Base-by-base conservation (phyloP, 176 grass and related monocot species). In the Carex pumila region DNA sequence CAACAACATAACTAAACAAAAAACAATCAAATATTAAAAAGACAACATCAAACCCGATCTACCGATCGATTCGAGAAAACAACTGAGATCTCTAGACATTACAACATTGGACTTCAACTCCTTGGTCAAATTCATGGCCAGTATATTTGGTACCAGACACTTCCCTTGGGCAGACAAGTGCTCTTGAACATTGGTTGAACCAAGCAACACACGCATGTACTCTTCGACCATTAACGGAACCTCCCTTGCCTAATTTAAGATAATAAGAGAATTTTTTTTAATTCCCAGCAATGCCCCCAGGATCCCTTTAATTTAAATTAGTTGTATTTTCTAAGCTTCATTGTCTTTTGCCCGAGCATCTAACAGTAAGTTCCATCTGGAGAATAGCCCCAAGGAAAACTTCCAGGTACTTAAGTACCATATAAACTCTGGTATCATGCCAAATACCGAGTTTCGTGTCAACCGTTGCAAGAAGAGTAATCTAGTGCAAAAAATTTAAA, bases 131-230 rank as follows among this genome's bases (percentile, higher is more conserved):
- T 25, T 25, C 25, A 25, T 25, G 25, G 25, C 85, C 32, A 92
- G 52, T 12, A 30, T 85, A 31, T 37, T 91, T 32, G 34, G 34
- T 25, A 25, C 25, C 25, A 25, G 25, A 25, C 25, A 25, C 25
- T 25, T 25, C 25, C 25, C 25, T 25, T 25, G 25, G 25, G 25
- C 25, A 25, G 25, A 25, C 25, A 25, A 25, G 25, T 25, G 25
- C 25, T 25, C 25, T 25, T 25, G 25, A 25, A 25, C 25, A 25
- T 25, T 25, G 25, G 79, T 61, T 49, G 63, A 55, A 18, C 1
- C 45, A 14, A 94, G 88, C 75, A 97, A 79, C 72, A 76, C 32
- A 61, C 60, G 79, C 88, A 94, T 87, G 7, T 83, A 63, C 57
- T 87, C 70, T n/a, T 64, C 47, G 22, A 67, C 83, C 73, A 31